Evolutionary conservation across 2,329 filamentous ascomycete species (phyloP), one percentile per base, ranked within the genome.

Genomic region (Zasmidium angulare): DNA sequence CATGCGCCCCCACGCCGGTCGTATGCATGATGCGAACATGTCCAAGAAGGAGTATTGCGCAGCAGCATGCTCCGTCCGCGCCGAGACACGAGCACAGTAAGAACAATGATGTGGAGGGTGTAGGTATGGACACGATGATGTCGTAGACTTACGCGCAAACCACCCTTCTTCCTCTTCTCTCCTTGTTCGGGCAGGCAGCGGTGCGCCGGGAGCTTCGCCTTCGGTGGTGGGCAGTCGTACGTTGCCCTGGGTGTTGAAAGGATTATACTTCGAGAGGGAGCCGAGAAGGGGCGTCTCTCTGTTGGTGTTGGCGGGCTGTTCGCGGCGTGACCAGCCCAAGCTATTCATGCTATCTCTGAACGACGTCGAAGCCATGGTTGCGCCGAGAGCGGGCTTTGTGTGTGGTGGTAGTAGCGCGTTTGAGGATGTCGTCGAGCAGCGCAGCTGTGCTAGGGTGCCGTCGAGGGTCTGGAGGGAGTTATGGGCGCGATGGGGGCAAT

Each of bases 311-410:
- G 91, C 87, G 71, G 96, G 90, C 65, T 85, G 76, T 59, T 92
- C 89, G 71, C 93, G 86, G 69, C 93, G 89, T 71, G 91, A 91
- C 95, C 95, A 98, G 62, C 95, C 95, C 71, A 98, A 79, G 60
- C 91, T 95, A 81, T 91, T 96, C 82, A 98, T 92, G 21, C 91
- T 96, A 77, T 97, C 91, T 74, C 93, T 87, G 77, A 99, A 98
- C 50, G 91, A 90, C 67, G 87, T 82, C 66, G 92, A 93, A 62
- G 93, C 89, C 93, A 96, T 96, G 63, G 61, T 75, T 50, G 61
- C 40, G 59, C 52, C 46, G 53, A 21, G 23, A 21, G 51, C 40
- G 53, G 31, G 19, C 46, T 61, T 57, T 58, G 59, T 61, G 60
- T 58, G 56, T 58, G 59, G 58, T 58, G 59, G 60, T 55, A 24